Percentiles rank a stretch among this genome's conserved stretches.
phyloP scores from a whole-genome alignment of 805 yeast species.

The Kuraishia hungarica region DNA sequence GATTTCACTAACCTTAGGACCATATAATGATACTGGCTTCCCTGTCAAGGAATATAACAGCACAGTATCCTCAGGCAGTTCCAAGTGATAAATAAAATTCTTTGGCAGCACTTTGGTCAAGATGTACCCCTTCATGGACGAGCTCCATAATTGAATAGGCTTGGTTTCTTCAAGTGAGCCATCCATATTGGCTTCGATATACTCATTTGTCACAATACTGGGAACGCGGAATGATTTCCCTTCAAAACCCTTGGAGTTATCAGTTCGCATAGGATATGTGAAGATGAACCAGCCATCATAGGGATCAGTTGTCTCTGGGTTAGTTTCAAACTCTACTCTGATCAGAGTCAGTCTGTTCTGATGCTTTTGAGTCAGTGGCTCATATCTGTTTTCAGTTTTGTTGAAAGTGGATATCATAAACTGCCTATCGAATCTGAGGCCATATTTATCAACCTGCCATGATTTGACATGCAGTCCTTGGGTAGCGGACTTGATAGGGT shows the following conservation, averaged over 20 bases:
- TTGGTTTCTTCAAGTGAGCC: background rate
- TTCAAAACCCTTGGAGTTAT: slow-evolving; percentile 1
- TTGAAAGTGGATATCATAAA: slow-evolving; percentile 12
- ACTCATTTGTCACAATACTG: slow-evolving; percentile 9
- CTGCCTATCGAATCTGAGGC: slow-evolving; percentile 18
- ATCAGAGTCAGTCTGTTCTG: slow-evolving; percentile 11
- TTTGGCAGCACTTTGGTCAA: slow-evolving; percentile 14
- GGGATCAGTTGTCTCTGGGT: background rate
- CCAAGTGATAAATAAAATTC: slow-evolving; percentile 12
- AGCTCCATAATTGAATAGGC: slow-evolving; percentile 14
- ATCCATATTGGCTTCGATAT: background rate
- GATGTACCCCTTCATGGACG: slow-evolving; percentile 11
- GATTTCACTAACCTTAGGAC: slow-evolving; percentile 1
- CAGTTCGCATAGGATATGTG: slow-evolving; percentile 8
- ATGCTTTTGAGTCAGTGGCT: slow-evolving; percentile 14
- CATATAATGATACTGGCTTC: slow-evolving; percentile 14
- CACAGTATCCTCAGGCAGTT: slow-evolving; percentile 12
- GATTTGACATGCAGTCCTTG: slow-evolving; percentile 13
- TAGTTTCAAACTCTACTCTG: slow-evolving; percentile 9
- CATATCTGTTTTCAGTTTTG: slow-evolving; percentile 8
- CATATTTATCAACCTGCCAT: slow-evolving; percentile 14
- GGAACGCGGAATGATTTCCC: slow-evolving; percentile 10
- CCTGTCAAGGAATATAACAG: slow-evolving; percentile 17
- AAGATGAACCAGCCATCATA: slow-evolving; percentile 10
- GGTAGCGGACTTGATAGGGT: slow-evolving; percentile 18